These are phyloP conservation scores for Crithidia brevicula DNA, from an alignment of 208 protist species.

Conservation along the genomic window DNA sequence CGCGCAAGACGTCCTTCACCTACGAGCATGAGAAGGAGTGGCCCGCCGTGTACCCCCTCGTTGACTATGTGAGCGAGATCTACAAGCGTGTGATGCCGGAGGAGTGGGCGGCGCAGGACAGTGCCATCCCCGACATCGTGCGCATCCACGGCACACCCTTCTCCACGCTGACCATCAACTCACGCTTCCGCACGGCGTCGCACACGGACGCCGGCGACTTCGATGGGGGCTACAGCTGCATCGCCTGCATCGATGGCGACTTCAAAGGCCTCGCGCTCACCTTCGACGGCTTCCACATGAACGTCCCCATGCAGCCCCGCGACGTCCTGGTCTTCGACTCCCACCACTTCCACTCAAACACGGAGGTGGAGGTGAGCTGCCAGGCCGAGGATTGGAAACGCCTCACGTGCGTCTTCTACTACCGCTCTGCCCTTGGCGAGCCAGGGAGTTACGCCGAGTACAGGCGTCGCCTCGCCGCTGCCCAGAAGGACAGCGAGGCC, in stretches of 20 bases:
- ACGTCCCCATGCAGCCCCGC: slow-evolving; percentile 71
- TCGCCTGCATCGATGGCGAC: slow-evolving; percentile 85
- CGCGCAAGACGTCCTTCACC: slow-evolving; percentile 89
- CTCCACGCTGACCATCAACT: slow-evolving; percentile 92
- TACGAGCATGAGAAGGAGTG: slow-evolving; percentile 68
- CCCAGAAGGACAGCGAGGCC: slow-evolving; percentile 22
- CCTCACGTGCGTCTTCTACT: slow-evolving; percentile 93
- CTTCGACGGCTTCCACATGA: slow-evolving; percentile 79
- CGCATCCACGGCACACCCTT: slow-evolving; percentile 89
- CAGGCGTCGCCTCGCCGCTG: slow-evolving; percentile 49
- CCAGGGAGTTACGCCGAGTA: slow-evolving; percentile 76
- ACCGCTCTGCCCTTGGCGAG: slow-evolving; percentile 79
- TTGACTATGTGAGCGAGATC: slow-evolving; percentile 88
- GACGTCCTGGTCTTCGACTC: slow-evolving; percentile 92
- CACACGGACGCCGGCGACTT: slow-evolving; percentile 93
- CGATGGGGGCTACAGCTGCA: slow-evolving; percentile 85
- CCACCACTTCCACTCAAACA: slow-evolving; percentile 94
- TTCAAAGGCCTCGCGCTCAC: slow-evolving; percentile 80
- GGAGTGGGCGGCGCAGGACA: slow-evolving; percentile 76
- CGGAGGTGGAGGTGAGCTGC: slow-evolving; percentile 63
- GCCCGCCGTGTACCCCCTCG: slow-evolving; percentile 83
- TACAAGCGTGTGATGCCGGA: slow-evolving; percentile 73
- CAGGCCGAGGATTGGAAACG: slow-evolving; percentile 60
- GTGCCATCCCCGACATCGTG: slow-evolving; percentile 85
- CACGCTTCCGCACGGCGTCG: slow-evolving; percentile 86